phyloP scores from a whole-genome alignment of 2,329 filamentous ascomycete species.

The Botryotinia convoluta region DNA sequence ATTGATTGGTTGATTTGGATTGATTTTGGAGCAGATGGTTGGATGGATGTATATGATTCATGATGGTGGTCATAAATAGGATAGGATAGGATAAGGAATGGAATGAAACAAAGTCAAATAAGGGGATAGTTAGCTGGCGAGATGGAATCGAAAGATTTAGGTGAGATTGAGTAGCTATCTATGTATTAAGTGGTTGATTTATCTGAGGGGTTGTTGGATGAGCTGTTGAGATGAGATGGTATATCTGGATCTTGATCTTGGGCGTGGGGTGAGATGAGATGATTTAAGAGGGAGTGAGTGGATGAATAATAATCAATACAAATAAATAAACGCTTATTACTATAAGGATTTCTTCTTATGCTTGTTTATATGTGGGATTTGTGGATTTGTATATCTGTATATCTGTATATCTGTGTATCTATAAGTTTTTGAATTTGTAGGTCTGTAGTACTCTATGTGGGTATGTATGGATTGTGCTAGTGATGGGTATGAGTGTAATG shows the following conservation, averaged over 20 bases:
- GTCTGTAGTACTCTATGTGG: too few relatives aligned
- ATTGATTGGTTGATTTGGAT: background rate
- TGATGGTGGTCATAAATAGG: background rate
- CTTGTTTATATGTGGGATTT: background rate
- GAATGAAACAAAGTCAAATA: background rate
- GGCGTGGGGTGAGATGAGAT: background rate
- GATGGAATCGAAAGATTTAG: background rate
- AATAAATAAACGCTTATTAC: too few relatives aligned
- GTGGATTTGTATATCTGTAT: background rate
- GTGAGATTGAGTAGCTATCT: background rate
- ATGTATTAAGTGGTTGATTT: background rate
- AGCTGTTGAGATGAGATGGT: background rate
- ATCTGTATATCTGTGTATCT: rapidly evolving
- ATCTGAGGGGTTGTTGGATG: background rate
- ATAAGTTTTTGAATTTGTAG: too few relatives aligned
- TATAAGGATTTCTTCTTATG: too few relatives aligned
- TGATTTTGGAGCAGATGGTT: background rate
- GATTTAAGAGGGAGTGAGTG: background rate
- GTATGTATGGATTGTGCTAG: too few relatives aligned
- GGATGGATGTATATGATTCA: constrained; percentile 1
- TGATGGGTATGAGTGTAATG: too few relatives aligned
- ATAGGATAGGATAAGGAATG: background rate
- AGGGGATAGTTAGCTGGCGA: background rate
- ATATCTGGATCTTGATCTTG: background rate
- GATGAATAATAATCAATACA: too few relatives aligned